Base-by-base conservation (phyloP, 176 grass and related monocot genomes). In the Alopecurus myosuroides region DNA sequence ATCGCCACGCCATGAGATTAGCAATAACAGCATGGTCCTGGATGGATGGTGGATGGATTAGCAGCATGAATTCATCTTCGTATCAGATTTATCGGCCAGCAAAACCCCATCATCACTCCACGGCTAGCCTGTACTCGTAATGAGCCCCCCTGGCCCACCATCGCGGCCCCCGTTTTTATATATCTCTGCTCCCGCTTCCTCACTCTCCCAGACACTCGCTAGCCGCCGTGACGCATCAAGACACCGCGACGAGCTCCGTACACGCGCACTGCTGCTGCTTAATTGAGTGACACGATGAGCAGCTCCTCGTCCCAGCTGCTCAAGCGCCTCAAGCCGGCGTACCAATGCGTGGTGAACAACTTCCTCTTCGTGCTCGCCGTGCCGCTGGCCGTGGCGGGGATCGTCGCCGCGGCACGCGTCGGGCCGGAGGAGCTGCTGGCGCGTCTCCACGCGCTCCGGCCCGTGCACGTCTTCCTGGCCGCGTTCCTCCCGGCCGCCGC, bases 271-370 rank as follows among this genome's bases (percentile, higher is more conserved):
- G 4, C 4, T n/a, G n/a, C 44, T 45, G 44, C 44, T 14, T 11
- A 10, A 42, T 8, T 42, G 40, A 42, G 40, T 4, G 13, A 31
- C 70, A 78, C n/a, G 18, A 90, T 90, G 88, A 81, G 52, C 25
- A 45, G 42, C 42, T 15, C 45, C 13, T 67, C 75, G 25, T 25
- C 75, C 4, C 82, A 56, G 53, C 68, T 86, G 9, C 70, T 86
- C 5, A 91, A 60, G 85, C 76, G 70, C 25, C 85, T 93, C 1
- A 90, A 93, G 70, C 70, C 78, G 49, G 58, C 79, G 39, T 94
- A 94, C 79, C 86, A 91, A 39, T 74, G 80, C 36, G 83, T 91
- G 66, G 89, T 91, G 78, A 89, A 94, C 79, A 85, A 94, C 69
- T 88, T 94, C 76, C 51, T 94, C 0, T 58, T 69, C 61, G 77